A percentile compares a stretch with the other conserved stretches of the same genome.
Evolutionary conservation across 805 yeast genomes (phyloP).

Genomic region (Teunomyces stri): DNA sequence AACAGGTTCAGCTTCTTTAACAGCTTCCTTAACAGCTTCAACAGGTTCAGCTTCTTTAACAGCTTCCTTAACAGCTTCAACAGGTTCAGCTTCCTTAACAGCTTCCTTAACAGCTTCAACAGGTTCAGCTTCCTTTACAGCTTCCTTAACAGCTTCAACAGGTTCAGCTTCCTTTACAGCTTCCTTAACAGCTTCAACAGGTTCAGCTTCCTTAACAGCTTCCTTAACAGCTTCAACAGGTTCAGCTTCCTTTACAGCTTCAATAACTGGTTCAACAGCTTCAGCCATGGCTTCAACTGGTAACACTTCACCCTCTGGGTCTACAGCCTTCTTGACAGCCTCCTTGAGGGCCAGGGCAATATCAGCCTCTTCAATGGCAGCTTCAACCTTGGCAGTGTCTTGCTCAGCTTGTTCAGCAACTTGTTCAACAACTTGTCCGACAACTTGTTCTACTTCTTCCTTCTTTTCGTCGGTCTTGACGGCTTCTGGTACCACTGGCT

Average conservation of each 20-base stretch:
- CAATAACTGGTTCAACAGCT: constrained; percentile 3
- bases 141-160: constrained; percentile 9
- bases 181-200: constrained; percentile 3
- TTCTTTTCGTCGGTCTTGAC: constrained; percentile 4
- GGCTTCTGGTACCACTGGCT: constrained; percentile 4
- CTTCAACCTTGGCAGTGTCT: constrained; percentile 4
- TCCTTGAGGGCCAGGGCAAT: constrained; percentile 2
- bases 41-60: constrained; percentile 4
- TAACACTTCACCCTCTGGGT: constrained; percentile 11
- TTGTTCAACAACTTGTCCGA: constrained; percentile 5
- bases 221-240: constrained; percentile 3
- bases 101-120: constrained; percentile 8
- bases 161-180: background rate
- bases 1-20: background rate
- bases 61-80: constrained; percentile 4
- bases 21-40: background rate
- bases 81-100: constrained; percentile 12
- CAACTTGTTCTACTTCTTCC: constrained; percentile 5
- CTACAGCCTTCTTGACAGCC: constrained; percentile 6
- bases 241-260: constrained; percentile 12
- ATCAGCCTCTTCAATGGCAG: constrained; percentile 4
- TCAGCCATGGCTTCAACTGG: constrained; percentile 2
- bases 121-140: background rate
- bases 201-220: constrained; percentile 12
- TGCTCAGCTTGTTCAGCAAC: background rate